These are phyloP conservation scores for Pinus albicaulis DNA, from an alignment of 75 land plant species.

Conservation along the genomic window DNA sequence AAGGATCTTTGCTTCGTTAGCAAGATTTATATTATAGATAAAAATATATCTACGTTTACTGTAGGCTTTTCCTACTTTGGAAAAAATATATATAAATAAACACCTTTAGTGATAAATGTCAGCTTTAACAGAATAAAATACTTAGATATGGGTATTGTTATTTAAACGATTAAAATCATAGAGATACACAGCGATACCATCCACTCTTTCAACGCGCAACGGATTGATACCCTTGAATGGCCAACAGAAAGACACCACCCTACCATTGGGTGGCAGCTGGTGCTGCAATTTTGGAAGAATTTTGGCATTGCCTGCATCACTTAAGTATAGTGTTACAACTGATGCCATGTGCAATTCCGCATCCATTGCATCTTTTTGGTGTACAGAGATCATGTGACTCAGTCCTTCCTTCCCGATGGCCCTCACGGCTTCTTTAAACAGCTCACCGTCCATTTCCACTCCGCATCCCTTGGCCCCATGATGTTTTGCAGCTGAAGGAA, in stretches of 20 bases:
- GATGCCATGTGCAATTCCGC: slow-evolving; percentile 17
- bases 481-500: slow-evolving; percentile 28
- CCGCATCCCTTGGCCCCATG: slow-evolving; percentile 39
- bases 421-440: slow-evolving; percentile 25
- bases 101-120: too few relatives aligned
- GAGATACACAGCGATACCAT: slow-evolving; percentile 32
- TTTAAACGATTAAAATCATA: slow-evolving; percentile 20
- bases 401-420: slow-evolving; percentile 24
- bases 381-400: slow-evolving; percentile 31
- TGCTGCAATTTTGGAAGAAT: slow-evolving; percentile 28
- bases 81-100: too few relatives aligned
- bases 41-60: too few relatives aligned
- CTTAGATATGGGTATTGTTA: not conserved
- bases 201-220: slow-evolving; percentile 15
- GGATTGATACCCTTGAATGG: slow-evolving; percentile 26
- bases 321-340: slow-evolving; percentile 33
- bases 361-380: slow-evolving; percentile 28
- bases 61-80: too few relatives aligned
- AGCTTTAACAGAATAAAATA: not conserved
- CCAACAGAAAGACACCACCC: slow-evolving; percentile 48
- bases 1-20: too few relatives aligned
- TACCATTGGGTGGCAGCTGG: slow-evolving; percentile 24
- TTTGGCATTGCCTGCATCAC: slow-evolving; percentile 28
- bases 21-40: too few relatives aligned
- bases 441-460: slow-evolving; percentile 32